Evolutionary conservation across 2,329 filamentous ascomycete species (phyloP).

Genomic region (Biscogniauxia marginata): DNA sequence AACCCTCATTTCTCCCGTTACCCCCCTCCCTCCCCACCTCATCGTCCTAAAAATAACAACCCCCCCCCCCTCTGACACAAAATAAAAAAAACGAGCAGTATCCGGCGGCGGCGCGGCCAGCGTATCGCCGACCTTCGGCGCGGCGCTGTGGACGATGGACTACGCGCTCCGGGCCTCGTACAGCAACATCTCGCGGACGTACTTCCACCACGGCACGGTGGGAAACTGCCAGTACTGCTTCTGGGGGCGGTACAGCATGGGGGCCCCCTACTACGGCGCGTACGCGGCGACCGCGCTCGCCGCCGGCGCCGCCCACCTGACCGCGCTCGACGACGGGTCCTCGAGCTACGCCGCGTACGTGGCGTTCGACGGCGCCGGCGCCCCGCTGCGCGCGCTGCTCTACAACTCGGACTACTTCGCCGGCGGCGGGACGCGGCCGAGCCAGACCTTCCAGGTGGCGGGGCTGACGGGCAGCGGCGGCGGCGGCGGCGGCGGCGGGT

Average conservation of each 20-base stretch:
- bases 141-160: constrained; percentile 51
- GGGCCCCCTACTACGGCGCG: constrained; percentile 52
- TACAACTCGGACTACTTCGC: constrained; percentile 46
- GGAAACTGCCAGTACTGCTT: constrained; percentile 44
- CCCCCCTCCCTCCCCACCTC: constrained; percentile 22
- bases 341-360: constrained; percentile 46
- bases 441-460: constrained; percentile 40
- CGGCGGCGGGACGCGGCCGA: constrained; percentile 33
- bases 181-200: constrained; percentile 39
- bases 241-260: constrained; percentile 43
- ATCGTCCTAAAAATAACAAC: neutral
- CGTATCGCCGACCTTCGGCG: constrained; percentile 46
- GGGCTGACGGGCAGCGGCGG: constrained; percentile 38
- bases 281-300: constrained; percentile 46
- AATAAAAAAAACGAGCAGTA: constrained; percentile 20
- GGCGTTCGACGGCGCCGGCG: constrained; percentile 38
- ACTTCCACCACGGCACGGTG: constrained; percentile 54
- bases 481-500: constrained; percentile 16
- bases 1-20: neutral
- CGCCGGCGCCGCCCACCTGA: constrained; percentile 42
- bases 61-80: neutral
- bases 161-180: constrained; percentile 38
- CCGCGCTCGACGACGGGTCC: constrained; percentile 44
- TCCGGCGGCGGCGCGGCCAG: constrained; percentile 39
- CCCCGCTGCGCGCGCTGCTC: constrained; percentile 40